phyloP scores from a whole-genome alignment of 768 basidiomycete genomes.

The Lactarius hengduanensis region DNA sequence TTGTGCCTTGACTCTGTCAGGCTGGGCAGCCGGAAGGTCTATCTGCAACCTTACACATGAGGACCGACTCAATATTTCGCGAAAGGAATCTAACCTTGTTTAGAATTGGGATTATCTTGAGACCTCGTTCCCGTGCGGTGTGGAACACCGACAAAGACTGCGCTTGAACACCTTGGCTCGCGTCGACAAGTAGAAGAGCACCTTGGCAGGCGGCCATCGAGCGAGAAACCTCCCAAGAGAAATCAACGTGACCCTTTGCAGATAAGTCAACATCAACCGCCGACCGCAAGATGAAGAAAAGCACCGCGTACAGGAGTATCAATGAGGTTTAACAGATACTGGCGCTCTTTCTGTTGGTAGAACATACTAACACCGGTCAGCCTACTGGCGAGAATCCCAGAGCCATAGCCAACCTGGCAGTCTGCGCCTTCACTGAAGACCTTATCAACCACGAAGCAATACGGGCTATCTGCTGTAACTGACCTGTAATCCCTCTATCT shows the following conservation, averaged over 20 bases:
- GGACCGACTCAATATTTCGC: constrained; percentile 2
- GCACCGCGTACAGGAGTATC: constrained; percentile 77
- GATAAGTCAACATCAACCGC: neutral
- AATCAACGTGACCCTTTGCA: constrained; percentile 90
- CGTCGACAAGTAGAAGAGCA: constrained; percentile 81
- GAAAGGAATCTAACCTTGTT: constrained; percentile 65
- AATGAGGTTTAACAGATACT: constrained; percentile 86
- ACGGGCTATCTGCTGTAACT: constrained; percentile 23
- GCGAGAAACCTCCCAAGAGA: constrained; percentile 94
- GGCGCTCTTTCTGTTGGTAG: constrained; percentile 50
- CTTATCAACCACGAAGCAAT: constrained; percentile 4
- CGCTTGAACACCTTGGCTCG: constrained; percentile 97
- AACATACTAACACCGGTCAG: constrained; percentile 63
- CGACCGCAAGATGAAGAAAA: neutral
- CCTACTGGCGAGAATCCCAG: constrained; percentile 22
- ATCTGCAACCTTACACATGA: constrained; percentile 50
- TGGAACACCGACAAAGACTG: constrained; percentile 96
- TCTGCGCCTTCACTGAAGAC: constrained; percentile 86
- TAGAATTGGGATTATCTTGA: constrained; percentile 85
- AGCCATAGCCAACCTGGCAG: constrained; percentile 59
- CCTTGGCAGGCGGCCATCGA: constrained; percentile 94
- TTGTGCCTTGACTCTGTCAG: constrained; percentile 75
- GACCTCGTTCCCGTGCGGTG: constrained; percentile 74
- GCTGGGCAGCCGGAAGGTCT: constrained; percentile 87
- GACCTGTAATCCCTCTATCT: constrained; percentile 94